phyloP scores from a whole-genome alignment of 2,329 filamentous ascomycete genomes.

The Fusarium compactum region DNA sequence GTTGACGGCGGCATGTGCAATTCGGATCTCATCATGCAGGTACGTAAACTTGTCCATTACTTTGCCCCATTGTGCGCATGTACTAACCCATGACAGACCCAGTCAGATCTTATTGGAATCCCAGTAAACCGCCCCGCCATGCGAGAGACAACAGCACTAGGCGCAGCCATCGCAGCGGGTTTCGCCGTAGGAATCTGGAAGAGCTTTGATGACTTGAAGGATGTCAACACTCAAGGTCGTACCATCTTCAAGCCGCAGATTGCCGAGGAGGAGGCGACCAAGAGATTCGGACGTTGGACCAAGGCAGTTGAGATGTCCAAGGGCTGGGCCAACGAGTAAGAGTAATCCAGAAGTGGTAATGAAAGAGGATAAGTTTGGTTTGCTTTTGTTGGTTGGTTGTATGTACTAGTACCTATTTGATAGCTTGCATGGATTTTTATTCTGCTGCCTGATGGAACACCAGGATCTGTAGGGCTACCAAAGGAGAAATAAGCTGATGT shows the following conservation, averaged over 20 bases:
- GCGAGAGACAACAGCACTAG: slow-evolving; percentile 86
- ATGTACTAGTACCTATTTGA: slow-evolving; percentile 24
- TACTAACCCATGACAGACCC: slow-evolving; percentile 63
- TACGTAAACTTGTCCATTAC: slow-evolving; percentile 47
- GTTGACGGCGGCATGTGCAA: slow-evolving; percentile 90
- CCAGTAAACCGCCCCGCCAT: slow-evolving; percentile 82
- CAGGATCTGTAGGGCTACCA: slow-evolving; percentile 1
- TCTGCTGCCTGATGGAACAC: slow-evolving; percentile 36
- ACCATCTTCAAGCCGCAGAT: slow-evolving; percentile 77
- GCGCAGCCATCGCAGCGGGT: slow-evolving; percentile 85
- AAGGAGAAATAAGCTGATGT: slow-evolving; percentile 22
- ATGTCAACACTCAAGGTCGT: slow-evolving; percentile 76
- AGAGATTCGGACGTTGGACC: slow-evolving; percentile 78
- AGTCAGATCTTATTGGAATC: slow-evolving; percentile 84
- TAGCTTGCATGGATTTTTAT: slow-evolving; percentile 19
- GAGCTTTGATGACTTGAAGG: slow-evolving; percentile 76
- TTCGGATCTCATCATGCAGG: slow-evolving; percentile 82
- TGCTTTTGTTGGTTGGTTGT: slow-evolving; percentile 4
- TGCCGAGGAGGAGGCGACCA: slow-evolving; percentile 66
- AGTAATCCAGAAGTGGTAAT: not conserved
- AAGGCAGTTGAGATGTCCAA: slow-evolving; percentile 83
- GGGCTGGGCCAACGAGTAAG: slow-evolving; percentile 69
- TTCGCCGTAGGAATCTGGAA: slow-evolving; percentile 81
- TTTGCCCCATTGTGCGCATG: not conserved
- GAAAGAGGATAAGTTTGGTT: slow-evolving; percentile 11